These are phyloP conservation scores for Zychaea mexicana DNA, from an alignment of 371 early-diverging fungal genomes.

Conservation along the genomic window DNA sequence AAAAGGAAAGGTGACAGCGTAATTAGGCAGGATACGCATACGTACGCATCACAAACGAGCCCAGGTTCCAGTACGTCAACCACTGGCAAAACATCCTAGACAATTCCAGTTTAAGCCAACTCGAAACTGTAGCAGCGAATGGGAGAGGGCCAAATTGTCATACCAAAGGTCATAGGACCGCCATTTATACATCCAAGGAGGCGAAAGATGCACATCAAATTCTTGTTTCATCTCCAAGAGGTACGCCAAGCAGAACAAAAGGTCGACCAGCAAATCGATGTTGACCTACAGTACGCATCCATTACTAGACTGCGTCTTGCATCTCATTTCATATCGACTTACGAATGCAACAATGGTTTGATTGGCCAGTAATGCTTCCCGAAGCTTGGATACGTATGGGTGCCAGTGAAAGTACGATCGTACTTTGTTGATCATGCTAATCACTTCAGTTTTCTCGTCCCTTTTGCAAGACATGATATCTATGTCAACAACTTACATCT, in stretches of 20 bases:
- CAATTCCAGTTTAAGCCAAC: not conserved
- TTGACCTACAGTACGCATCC: slow-evolving; percentile 39
- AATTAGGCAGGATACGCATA: no score
- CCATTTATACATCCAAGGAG: slow-evolving; percentile 64
- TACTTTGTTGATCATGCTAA: slow-evolving; percentile 16
- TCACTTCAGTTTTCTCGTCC: slow-evolving; percentile 23
- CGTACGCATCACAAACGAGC: slow-evolving; percentile 47
- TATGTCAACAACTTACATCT: no score
- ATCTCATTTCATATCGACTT: not conserved
- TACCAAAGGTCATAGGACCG: slow-evolving; percentile 57
- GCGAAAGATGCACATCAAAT: slow-evolving; percentile 42
- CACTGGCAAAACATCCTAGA: slow-evolving; percentile 46
- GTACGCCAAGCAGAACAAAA: slow-evolving; percentile 67
- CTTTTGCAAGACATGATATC: no score
- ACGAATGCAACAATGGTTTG: slow-evolving; percentile 27
- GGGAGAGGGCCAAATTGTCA: slow-evolving; percentile 11
- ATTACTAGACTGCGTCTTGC: not conserved
- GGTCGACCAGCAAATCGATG: slow-evolving; percentile 60
- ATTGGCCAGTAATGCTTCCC: slow-evolving; percentile 15
- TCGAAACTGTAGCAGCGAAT: no score
- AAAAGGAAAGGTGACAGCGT: no score
- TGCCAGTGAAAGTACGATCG: slow-evolving; percentile 21
- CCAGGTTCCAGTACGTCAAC: slow-evolving; percentile 46
- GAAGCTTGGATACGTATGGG: slow-evolving; percentile 8
- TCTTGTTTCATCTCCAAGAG: slow-evolving; percentile 66